phyloP scores from a whole-genome alignment of 1,139 yeast species.

The Saccharomycopsis hybrid region DNA sequence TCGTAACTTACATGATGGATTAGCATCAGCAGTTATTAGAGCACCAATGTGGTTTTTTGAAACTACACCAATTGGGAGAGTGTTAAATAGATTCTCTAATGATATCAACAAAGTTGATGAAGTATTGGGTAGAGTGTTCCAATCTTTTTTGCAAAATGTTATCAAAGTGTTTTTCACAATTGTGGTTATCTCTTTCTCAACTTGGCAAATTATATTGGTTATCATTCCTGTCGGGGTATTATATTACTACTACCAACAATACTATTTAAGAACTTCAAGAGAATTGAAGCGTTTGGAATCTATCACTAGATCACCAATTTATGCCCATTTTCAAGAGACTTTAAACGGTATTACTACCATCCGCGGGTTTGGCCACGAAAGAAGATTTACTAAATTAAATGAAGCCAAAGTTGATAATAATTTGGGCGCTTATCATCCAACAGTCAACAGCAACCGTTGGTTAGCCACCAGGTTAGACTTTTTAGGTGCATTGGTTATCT shows the following conservation, averaged over 20 bases:
- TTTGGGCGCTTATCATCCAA: conserved; percentile 87
- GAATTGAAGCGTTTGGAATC: conserved; percentile 94
- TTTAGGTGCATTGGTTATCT: conserved; percentile 79
- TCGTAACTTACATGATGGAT: conserved; percentile 62
- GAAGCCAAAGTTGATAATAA: conserved; percentile 76
- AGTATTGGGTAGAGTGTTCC: conserved; percentile 73
- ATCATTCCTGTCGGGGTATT: conserved; percentile 65
- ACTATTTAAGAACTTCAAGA: conserved; percentile 83
- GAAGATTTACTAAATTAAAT: conserved; percentile 67
- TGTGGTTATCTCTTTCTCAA: conserved; percentile 74
- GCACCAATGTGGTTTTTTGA: conserved; percentile 98
- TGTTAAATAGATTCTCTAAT: conserved; percentile 87
- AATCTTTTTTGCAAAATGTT: conserved; percentile 70
- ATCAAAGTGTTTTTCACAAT: conserved; percentile 76
- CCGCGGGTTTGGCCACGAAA: conserved; percentile 77
- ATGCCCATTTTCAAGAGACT: conserved; percentile 95
- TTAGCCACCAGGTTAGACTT: conserved; percentile 88
- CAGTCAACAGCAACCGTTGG: conserved; percentile 96
- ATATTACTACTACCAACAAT: conserved; percentile 81
- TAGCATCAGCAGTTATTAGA: conserved; percentile 75
- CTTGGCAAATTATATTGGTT: conserved; percentile 78
- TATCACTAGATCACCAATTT: conserved; percentile 87
- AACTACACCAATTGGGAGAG: conserved; percentile 94
- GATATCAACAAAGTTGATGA: conserved; percentile 93
- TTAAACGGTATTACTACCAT: conserved; percentile 85